Conservation (phyloP, 148 eudicot genomes). For the Arbutus unedo region DNA sequence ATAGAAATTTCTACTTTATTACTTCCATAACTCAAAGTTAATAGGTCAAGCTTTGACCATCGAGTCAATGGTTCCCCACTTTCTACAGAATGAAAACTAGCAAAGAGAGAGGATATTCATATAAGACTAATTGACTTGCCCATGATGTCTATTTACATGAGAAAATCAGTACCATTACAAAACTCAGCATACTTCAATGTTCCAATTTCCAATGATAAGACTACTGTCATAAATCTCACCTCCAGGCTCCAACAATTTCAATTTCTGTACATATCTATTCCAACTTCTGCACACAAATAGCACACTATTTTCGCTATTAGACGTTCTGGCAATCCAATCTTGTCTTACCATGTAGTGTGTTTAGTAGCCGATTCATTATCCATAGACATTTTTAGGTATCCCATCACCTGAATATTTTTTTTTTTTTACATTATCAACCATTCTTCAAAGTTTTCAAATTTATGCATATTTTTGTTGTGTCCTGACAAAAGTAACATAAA, state of each 20-base stretch:
- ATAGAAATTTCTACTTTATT: too few relatives aligned
- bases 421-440: neutral
- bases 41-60: too few relatives aligned
- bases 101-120: too few relatives aligned
- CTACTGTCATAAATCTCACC: too few relatives aligned
- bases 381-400: neutral
- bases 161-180: too few relatives aligned
- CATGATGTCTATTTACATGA: too few relatives aligned
- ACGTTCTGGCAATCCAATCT: neutral
- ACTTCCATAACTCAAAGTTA: too few relatives aligned
- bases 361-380: neutral
- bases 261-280: neutral
- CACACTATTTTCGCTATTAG: neutral
- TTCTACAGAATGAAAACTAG: too few relatives aligned
- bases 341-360: neutral
- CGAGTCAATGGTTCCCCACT: too few relatives aligned
- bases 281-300: neutral
- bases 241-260: neutral
- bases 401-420: neutral
- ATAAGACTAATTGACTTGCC: too few relatives aligned
- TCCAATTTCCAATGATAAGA: too few relatives aligned
- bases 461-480: neutral
- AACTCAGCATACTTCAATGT: too few relatives aligned
- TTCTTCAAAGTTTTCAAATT: slow-evolving; percentile 6
- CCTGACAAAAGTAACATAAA: neutral